Evolutionary conservation across 306 rosid species (phyloP).

Genomic region (Malus fusca): DNA sequence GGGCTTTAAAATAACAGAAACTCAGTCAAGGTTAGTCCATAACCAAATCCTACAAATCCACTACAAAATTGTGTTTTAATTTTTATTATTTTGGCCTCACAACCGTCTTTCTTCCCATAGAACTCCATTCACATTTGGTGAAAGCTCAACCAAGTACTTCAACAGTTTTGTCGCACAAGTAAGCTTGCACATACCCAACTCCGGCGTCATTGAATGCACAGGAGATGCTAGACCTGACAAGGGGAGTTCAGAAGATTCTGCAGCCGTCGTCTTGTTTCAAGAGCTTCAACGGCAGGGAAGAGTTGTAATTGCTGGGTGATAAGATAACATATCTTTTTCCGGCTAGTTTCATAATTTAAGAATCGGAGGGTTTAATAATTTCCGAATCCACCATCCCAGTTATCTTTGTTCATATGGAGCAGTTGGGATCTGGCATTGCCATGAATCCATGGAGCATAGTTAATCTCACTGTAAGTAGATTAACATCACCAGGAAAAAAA

Average conservation of each 20-base stretch:
- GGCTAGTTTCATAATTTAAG: not conserved
- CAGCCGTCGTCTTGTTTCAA: slow-evolving; percentile 55
- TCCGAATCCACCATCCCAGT: slow-evolving; percentile 1
- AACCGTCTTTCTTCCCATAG: slow-evolving; percentile 26
- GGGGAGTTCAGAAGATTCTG: slow-evolving; percentile 75
- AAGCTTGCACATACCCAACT: slow-evolving; percentile 59
- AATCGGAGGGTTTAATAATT: not conserved
- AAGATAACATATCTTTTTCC: not conserved
- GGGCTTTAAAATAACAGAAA: slow-evolving; percentile 40
- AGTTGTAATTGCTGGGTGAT: slow-evolving; percentile 35
- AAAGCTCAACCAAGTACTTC: slow-evolving; percentile 36
- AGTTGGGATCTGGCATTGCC: not conserved
- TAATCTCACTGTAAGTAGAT: not conserved
- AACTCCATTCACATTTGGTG: slow-evolving; percentile 34
- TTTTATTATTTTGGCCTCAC: not conserved
- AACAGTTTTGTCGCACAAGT: slow-evolving; percentile 56
- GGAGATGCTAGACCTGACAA: slow-evolving; percentile 80
- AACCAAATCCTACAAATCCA: not conserved
- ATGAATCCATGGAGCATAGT: not conserved
- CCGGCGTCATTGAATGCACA: slow-evolving; percentile 44
- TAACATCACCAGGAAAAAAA: not conserved
- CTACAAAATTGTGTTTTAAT: not conserved
- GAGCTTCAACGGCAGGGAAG: slow-evolving; percentile 54
- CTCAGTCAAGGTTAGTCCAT: slow-evolving; percentile 51
- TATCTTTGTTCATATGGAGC: not conserved